These are phyloP conservation scores for Graphiopsis chlorocephala DNA, from an alignment of 2,329 filamentous ascomycete genomes.

Conservation along the genomic window DNA sequence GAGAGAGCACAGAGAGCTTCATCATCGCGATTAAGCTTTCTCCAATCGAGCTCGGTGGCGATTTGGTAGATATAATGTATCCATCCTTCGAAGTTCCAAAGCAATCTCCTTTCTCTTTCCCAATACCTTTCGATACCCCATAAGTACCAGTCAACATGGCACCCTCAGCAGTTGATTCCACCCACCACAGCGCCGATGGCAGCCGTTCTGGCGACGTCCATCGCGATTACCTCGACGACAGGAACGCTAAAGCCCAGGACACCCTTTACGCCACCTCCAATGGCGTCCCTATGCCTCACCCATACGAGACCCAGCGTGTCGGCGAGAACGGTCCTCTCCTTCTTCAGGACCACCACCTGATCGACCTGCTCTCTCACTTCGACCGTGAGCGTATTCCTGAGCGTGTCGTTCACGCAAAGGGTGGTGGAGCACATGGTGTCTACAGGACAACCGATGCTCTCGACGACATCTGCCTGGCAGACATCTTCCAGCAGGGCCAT, in stretches of 20 bases:
- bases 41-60: neutral
- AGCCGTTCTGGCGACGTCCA: conserved; percentile 38
- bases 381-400: conserved; percentile 51
- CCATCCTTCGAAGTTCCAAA: neutral
- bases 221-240: conserved; percentile 46
- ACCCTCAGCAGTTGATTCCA: conserved; percentile 20
- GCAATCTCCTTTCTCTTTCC: neutral
- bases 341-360: conserved; percentile 51
- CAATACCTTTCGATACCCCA: neutral
- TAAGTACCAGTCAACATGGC: conserved; percentile 22
- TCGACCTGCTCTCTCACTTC: conserved; percentile 51
- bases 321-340: conserved; percentile 59
- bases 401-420: conserved; percentile 52
- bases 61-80: neutral
- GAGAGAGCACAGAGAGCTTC: neutral
- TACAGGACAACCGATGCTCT: conserved; percentile 47
- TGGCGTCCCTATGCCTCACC: conserved; percentile 56
- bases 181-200: conserved; percentile 27
- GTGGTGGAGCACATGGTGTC: conserved; percentile 48
- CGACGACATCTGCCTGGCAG: conserved; percentile 46
- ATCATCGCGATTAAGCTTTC: conserved; percentile 7
- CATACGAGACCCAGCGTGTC: conserved; percentile 56
- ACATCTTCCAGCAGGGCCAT: conserved; percentile 61
- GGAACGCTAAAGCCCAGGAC: conserved; percentile 43
- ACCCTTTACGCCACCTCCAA: conserved; percentile 57